Percentiles rank a stretch among this genome's conserved stretches.
These are phyloP conservation scores for Plasmodium yoelii DNA, from an alignment of 169 alveolate genomes.

Conservation along the genomic window DNA sequence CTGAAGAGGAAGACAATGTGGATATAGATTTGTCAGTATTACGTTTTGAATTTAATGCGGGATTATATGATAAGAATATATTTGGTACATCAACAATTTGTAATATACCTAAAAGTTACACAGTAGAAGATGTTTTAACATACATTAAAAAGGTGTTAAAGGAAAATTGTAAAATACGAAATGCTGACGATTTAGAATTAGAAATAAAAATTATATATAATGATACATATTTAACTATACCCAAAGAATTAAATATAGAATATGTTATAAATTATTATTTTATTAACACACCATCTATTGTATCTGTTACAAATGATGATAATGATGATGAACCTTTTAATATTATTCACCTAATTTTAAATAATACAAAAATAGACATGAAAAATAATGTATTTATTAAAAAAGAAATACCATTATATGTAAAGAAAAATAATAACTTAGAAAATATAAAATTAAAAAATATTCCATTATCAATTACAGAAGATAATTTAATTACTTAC, in stretches of 20 bases:
- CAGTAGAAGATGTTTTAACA: conserved; percentile 57
- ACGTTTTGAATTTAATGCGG: conserved; percentile 63
- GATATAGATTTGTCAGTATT: conserved; percentile 17
- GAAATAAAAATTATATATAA: conserved; percentile 36
- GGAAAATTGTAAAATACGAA: conserved; percentile 53
- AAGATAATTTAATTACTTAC: conserved; percentile 48
- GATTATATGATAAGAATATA: conserved; percentile 36
- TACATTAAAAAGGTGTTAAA: conserved; percentile 19
- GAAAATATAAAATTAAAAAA: conserved; percentile 41
- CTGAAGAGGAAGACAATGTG: conserved; percentile 21
- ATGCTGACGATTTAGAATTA: conserved; percentile 17
- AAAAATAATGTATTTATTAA: conserved; percentile 51
- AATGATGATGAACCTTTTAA: conserved; percentile 10
- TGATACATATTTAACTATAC: conserved; percentile 35
- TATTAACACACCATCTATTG: conserved; percentile 51
- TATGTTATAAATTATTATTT: conserved; percentile 50
- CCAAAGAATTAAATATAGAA: conserved; percentile 37
- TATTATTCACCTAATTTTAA: conserved; percentile 28
- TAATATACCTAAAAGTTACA: conserved; percentile 57
- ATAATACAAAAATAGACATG: conserved; percentile 57
- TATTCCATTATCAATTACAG: conserved; percentile 45
- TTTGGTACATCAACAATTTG: conserved; percentile 72
- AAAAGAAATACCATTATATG: conserved; percentile 29
- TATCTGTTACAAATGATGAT: conserved; percentile 13
- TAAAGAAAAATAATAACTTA: conserved; percentile 37